These are phyloP conservation scores for Logfia minima DNA, from an alignment of 129 eudicot genomes.

Conservation along the genomic window DNA sequence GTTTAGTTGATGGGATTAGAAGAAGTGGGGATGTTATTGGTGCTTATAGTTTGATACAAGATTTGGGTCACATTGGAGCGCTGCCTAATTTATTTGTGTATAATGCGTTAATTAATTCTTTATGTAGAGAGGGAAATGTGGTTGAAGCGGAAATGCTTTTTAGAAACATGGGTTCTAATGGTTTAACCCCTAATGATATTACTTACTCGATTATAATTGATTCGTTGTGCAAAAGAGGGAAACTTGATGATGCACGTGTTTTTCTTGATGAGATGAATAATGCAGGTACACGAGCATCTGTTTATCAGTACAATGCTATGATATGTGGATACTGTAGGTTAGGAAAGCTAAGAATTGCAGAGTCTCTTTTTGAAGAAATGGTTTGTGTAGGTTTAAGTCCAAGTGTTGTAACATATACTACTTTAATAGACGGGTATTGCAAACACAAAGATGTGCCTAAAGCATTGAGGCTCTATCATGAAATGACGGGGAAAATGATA, in stretches of 20 bases:
- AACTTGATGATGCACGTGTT: slow-evolving; percentile 45
- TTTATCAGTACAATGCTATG: slow-evolving; percentile 66
- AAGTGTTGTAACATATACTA: slow-evolving; percentile 78
- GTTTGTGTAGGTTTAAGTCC: slow-evolving; percentile 50
- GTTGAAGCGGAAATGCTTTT: slow-evolving; percentile 62
- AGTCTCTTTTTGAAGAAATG: slow-evolving; percentile 51
- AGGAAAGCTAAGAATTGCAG: slow-evolving; percentile 55
- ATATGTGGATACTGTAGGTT: slow-evolving; percentile 68
- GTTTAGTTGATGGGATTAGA: slow-evolving; percentile 78
- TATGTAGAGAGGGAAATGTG: slow-evolving; percentile 59
- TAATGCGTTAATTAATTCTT: slow-evolving; percentile 62
- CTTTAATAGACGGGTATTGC: slow-evolving; percentile 76
- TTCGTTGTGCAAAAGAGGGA: slow-evolving; percentile 69
- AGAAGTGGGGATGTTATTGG: slow-evolving; percentile 50
- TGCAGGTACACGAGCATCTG: slow-evolving; percentile 48
- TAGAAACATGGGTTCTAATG: slow-evolving; percentile 50
- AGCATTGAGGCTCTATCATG: slow-evolving; percentile 77
- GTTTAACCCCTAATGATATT: slow-evolving; percentile 61
- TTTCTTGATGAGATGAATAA: slow-evolving; percentile 57
- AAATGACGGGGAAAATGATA: slow-evolving; percentile 78
- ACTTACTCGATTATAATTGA: slow-evolving; percentile 66
- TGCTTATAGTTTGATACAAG: slow-evolving; percentile 55
- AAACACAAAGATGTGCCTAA: slow-evolving; percentile 48
- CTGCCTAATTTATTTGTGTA: slow-evolving; percentile 65
- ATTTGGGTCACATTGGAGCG: slow-evolving; percentile 41